Evolutionary conservation across 768 basidiomycete species (phyloP), one percentile per base, ranked within the genome.

Genomic region (Boletus tylopilopsis): DNA sequence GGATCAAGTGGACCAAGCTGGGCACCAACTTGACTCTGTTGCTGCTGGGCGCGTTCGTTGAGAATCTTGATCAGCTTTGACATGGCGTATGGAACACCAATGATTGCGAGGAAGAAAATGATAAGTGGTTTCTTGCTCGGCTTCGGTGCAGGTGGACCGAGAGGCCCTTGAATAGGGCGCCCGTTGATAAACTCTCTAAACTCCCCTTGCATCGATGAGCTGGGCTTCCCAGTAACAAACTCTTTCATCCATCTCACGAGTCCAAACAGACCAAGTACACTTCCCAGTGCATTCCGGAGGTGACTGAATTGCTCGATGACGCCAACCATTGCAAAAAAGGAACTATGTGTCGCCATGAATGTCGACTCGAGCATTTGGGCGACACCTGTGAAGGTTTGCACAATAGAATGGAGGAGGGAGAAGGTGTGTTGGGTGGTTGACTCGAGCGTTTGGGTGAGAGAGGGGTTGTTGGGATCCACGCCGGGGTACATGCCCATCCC

Each of bases 291-390:
- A 57, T 94, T 88, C 42, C 93, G 80, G 36, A 97, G 80, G 58
- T 92, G 90, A 3, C 84, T 84, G 61, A 99, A 87, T 64, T 99
- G 96, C 62, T 99, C 96, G 33, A 94, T 78, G 38, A 99, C 95
- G 54, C 92, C 90, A 43, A 94, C 92, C 86, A 95, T 93, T 49
- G 93, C 92, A 67, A 94, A 95, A 71, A 95, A 95, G 9, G 85
- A 88, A 1, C 90, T 92, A 68, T 95, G 93, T 0, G 93, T 95
- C 3, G 95, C 95, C 86, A 97, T 90, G 71, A 95, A 97, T 6
- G 95, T 98, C 29, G 83, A 86, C 68, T 98, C 95, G 63, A 99
- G 85, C 84, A 99, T 94, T 67, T 98, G 95, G 0, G 95, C 87
- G 54, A 99, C 85, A 21, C 94, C 94, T 0, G 84, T 78, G 70